Conservation (phyloP, 768 basidiomycete genomes). For the Boletus tomentosulus region DNA sequence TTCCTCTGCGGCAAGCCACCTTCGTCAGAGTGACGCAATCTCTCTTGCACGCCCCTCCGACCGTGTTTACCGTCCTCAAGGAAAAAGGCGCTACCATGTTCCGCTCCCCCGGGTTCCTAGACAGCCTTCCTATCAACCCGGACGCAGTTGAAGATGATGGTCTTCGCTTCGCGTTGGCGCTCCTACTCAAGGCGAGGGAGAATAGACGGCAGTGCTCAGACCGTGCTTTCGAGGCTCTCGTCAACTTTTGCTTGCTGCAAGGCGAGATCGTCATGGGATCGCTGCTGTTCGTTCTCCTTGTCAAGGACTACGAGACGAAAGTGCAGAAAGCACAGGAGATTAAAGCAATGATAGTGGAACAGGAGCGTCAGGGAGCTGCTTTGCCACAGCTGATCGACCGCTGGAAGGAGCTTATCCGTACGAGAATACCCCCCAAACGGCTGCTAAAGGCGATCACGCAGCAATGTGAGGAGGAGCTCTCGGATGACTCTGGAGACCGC, state of each 20-base stretch:
- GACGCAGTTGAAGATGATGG: slow-evolving; percentile 36
- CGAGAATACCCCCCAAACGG: slow-evolving; percentile 24
- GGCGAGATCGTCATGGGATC: slow-evolving; percentile 79
- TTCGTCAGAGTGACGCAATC: slow-evolving; percentile 38
- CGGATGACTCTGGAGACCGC: slow-evolving; percentile 23
- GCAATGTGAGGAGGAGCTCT: slow-evolving; percentile 29
- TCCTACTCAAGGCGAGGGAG: slow-evolving; percentile 51
- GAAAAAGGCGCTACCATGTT: slow-evolving; percentile 16
- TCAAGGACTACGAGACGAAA: slow-evolving; percentile 58
- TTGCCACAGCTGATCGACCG: slow-evolving; percentile 14
- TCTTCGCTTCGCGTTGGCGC: slow-evolving; percentile 48
- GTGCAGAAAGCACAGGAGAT: slow-evolving; percentile 28
- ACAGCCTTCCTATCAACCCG: slow-evolving; percentile 29
- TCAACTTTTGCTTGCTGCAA: slow-evolving; percentile 65
- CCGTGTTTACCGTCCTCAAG: slow-evolving; percentile 18
- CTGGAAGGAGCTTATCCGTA: slow-evolving; percentile 17
- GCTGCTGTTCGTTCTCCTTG: slow-evolving; percentile 58
- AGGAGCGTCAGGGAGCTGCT: slow-evolving; percentile 11
- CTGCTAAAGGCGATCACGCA: slow-evolving; percentile 32
- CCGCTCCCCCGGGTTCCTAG: slow-evolving; percentile 12
- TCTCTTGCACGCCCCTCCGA: slow-evolving; percentile 21
- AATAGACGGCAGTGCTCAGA: slow-evolving; percentile 52
- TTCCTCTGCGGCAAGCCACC: slow-evolving; percentile 46
- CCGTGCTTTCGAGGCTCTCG: slow-evolving; percentile 56
- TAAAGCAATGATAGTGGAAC: slow-evolving; percentile 16